These are phyloP conservation scores for Musa balbisiana DNA, from an alignment of 202 grass and related monocot genomes.

Conservation along the genomic window DNA sequence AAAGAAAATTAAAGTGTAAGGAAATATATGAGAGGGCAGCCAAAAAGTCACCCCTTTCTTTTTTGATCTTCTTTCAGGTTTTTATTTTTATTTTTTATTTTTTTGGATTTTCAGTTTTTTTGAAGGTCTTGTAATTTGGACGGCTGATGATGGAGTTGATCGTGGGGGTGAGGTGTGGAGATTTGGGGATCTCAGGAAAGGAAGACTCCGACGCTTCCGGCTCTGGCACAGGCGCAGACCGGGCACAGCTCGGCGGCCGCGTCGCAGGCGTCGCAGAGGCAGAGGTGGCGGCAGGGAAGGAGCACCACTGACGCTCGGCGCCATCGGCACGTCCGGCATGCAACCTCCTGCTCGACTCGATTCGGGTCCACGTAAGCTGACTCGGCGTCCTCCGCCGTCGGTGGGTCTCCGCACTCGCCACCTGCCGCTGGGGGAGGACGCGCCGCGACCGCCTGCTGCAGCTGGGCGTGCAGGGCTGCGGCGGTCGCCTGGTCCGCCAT, in stretches of 20 bases:
- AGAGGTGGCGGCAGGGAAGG: constrained; percentile 16
- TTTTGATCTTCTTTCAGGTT: neutral
- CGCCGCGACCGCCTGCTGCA: constrained; percentile 52
- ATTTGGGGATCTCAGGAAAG: constrained; percentile 25
- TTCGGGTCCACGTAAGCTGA: constrained; percentile 50
- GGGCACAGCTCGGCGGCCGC: neutral
- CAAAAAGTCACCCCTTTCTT: neutral
- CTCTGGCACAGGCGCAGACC: constrained; percentile 36
- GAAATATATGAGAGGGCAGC: neutral
- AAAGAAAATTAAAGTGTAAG: neutral
- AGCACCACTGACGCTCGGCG: neutral
- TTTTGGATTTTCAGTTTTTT: neutral
- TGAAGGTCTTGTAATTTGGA: neutral
- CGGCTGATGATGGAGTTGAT: neutral
- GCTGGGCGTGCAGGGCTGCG: constrained; percentile 63
- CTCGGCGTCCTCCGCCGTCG: constrained; percentile 47
- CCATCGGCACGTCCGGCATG: constrained; percentile 19
- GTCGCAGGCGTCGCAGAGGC: constrained; percentile 14
- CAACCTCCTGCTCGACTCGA: constrained; percentile 31
- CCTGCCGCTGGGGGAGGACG: constrained; percentile 14
- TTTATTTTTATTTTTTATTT: neutral
- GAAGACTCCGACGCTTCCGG: constrained; percentile 53
- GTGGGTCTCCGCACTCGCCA: constrained; percentile 1
- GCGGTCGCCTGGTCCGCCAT: constrained; percentile 64
- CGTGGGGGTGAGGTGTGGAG: neutral